These are phyloP conservation scores for Friedmanniomyces simplex DNA, from an alignment of 495 filamentous ascomycete genomes.

Conservation along the genomic window DNA sequence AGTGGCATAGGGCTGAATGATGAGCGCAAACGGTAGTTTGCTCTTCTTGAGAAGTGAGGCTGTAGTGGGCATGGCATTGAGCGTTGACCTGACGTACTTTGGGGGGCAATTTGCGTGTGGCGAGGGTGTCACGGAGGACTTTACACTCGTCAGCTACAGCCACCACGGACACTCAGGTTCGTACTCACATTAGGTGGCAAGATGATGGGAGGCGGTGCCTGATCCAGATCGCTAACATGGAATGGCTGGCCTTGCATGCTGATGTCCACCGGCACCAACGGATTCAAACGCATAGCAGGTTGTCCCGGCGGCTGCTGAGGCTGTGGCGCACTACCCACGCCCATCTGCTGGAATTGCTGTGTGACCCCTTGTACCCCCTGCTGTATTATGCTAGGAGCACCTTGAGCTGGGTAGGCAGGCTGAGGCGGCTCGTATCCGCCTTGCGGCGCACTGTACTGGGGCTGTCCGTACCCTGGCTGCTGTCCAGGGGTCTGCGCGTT, in stretches of 20 bases:
- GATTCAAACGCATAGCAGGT: slow-evolving; percentile 59
- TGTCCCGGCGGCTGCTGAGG: slow-evolving; percentile 35
- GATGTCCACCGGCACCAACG: slow-evolving; percentile 83
- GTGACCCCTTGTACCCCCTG: slow-evolving; percentile 63
- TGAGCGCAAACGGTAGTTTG: slow-evolving; percentile 84
- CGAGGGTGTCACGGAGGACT: slow-evolving; percentile 88
- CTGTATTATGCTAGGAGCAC: slow-evolving; percentile 33
- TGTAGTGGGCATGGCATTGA: slow-evolving; percentile 87
- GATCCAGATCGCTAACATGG: slow-evolving; percentile 82
- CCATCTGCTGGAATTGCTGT: slow-evolving; percentile 75
- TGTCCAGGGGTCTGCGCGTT: slow-evolving; percentile 4
- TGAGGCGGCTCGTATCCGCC: slow-evolving; percentile 58
- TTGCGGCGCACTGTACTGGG: slow-evolving; percentile 39
- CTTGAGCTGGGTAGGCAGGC: slow-evolving; percentile 49
- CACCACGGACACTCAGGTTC: not conserved
- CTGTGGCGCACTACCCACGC: slow-evolving; percentile 42
- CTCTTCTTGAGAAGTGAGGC: slow-evolving; percentile 91
- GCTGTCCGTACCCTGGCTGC: slow-evolving; percentile 26
- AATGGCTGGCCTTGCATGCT: slow-evolving; percentile 67
- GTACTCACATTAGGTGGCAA: slow-evolving; percentile 78
- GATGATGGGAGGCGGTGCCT: slow-evolving; percentile 84
- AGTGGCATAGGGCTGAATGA: slow-evolving; percentile 90
- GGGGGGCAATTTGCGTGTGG: slow-evolving; percentile 85
- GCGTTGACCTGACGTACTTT: slow-evolving; percentile 89
- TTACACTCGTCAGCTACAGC: slow-evolving; percentile 9